Evolutionary conservation across 1,284 basidiomycete genomes (phyloP).

Genomic region (Ceratobasidium sp.): DNA sequence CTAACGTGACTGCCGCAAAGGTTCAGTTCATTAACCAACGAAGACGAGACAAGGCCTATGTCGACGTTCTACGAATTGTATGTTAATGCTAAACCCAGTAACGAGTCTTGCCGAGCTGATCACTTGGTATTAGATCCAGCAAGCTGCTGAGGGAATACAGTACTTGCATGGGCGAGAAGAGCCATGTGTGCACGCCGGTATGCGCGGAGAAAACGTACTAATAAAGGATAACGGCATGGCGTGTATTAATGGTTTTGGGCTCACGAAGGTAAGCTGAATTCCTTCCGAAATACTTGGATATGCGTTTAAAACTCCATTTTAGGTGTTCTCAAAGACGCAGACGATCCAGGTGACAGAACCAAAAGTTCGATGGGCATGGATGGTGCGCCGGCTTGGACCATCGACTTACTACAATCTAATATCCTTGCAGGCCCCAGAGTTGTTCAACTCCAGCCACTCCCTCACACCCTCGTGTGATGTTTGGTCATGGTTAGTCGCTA

Average conservation of each 20-base stretch:
- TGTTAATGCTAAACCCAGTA: neutral
- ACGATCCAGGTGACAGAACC: neutral
- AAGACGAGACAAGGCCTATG: neutral
- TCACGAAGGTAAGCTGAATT: constrained; percentile 1
- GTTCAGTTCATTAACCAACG: neutral
- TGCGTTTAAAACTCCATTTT: neutral
- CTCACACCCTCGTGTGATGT: constrained; percentile 34
- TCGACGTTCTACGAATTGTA: constrained; percentile 30
- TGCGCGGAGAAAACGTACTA: constrained; percentile 33
- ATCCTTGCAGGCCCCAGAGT: constrained; percentile 17
- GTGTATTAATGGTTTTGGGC: constrained; percentile 28
- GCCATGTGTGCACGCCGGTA: constrained; percentile 21
- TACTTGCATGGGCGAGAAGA: constrained; percentile 13
- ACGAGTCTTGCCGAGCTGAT: neutral
- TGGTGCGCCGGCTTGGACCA: neutral
- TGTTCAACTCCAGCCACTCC: neutral
- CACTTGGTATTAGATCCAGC: constrained; percentile 2
- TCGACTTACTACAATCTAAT: neutral
- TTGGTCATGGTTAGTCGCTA: constrained; percentile 38
- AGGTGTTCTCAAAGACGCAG: neutral
- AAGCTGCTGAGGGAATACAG: constrained; percentile 20
- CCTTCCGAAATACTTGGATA: neutral
- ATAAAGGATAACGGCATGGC: constrained; percentile 12
- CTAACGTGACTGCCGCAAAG: neutral
- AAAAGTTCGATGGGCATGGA: neutral